These are phyloP conservation scores for Dactylellina parvicollis DNA, from an alignment of 2,329 filamentous ascomycete species.

Conservation along the genomic window DNA sequence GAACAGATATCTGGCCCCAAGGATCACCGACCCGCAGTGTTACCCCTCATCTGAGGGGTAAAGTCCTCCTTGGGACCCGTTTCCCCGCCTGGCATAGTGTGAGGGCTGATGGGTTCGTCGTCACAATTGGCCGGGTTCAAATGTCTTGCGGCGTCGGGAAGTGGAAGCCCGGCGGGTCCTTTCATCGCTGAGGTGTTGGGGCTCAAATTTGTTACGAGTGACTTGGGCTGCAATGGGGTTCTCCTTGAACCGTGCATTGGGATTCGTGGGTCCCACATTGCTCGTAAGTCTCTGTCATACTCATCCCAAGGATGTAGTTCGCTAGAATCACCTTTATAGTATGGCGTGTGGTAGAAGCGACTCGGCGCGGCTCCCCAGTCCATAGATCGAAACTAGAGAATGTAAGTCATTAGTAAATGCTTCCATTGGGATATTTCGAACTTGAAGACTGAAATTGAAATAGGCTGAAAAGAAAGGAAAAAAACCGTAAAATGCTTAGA, in stretches of 20 bases:
- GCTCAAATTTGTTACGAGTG: not conserved
- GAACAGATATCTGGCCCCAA: constrained; percentile 10
- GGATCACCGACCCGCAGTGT: not conserved
- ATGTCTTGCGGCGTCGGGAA: not conserved
- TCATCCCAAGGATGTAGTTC: constrained; percentile 8
- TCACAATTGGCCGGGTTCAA: not conserved
- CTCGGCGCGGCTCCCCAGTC: not conserved
- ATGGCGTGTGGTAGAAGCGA: not conserved
- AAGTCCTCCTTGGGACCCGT: not conserved
- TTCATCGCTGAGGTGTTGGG: not conserved
- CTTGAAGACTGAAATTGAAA: no score
- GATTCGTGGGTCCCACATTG: not conserved
- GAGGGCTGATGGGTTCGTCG: constrained; percentile 3
- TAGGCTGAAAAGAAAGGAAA: no score
- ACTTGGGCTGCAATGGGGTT: not conserved
- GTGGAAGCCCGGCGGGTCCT: constrained; percentile 17
- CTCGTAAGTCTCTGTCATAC: not conserved
- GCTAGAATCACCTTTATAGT: not conserved
- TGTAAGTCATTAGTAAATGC: no score
- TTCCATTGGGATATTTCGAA: no score
- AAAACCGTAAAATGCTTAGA: no score
- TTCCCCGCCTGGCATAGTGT: not conserved
- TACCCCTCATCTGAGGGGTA: not conserved
- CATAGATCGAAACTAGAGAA: not conserved
- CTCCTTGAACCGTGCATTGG: not conserved